Conservation (phyloP, 2,329 filamentous ascomycete genomes). For the Cladosporium halotolerans region DNA sequence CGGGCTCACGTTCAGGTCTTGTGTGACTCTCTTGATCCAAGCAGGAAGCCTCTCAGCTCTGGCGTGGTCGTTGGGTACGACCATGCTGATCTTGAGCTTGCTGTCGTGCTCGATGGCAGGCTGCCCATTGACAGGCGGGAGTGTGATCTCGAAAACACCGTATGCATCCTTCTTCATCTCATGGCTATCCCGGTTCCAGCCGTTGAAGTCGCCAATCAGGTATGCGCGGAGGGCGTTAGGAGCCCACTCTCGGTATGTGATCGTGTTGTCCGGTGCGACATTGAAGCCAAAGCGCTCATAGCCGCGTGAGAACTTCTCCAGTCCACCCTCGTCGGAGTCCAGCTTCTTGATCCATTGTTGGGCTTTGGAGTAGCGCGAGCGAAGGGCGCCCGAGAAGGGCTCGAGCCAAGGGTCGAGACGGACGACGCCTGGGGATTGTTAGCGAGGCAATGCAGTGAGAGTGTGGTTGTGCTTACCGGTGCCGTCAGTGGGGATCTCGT, state of each 20-base stretch:
- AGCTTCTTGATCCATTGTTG: constrained; percentile 84
- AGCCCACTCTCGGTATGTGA: constrained; percentile 93
- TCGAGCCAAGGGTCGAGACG: constrained; percentile 83
- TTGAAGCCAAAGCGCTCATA: constrained; percentile 83
- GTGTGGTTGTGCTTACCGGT: constrained; percentile 51
- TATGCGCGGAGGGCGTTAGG: constrained; percentile 80
- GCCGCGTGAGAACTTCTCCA: constrained; percentile 87
- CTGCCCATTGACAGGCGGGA: constrained; percentile 70
- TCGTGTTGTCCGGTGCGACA: constrained; percentile 72
- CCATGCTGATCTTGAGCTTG: constrained; percentile 87
- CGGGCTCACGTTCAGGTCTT: constrained; percentile 82
- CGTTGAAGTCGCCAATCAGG: constrained; percentile 92
- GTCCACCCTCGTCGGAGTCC: constrained; percentile 73
- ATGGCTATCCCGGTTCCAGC: constrained; percentile 77
- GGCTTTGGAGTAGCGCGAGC: constrained; percentile 68
- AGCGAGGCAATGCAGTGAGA: constrained; percentile 10
- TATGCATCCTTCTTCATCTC: constrained; percentile 81
- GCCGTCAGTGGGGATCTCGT: constrained; percentile 59
- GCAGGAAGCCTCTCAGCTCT: constrained; percentile 82
- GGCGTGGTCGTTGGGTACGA: constrained; percentile 66
- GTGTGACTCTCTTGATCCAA: constrained; percentile 96
- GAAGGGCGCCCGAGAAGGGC: constrained; percentile 74
- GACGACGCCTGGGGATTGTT: constrained; percentile 61
- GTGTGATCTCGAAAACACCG: constrained; percentile 76
- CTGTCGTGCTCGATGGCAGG: constrained; percentile 85